Base-by-base conservation (phyloP, 176 grass and related monocot genomes). In the sorghum (Sorghum bicolor) region DNA sequence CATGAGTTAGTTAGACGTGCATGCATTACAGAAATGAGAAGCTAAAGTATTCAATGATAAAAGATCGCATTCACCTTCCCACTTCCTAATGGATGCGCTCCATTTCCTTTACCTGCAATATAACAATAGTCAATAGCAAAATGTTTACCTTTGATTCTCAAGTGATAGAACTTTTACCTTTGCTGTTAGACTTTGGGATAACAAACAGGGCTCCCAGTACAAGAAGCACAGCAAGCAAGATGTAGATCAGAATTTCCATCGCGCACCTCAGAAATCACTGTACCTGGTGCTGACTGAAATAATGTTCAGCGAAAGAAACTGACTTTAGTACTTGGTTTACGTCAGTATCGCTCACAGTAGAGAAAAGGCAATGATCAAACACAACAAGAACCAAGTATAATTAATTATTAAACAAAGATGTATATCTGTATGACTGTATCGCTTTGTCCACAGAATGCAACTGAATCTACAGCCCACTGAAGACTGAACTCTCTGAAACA, bases 201-300 rank as follows among this genome's bases (percentile, higher is more conserved):
- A 93, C 31, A 83, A 88, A 88, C 30, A 95, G n/a, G 20, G 70
- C 76, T 80, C 90, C 92, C 15, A 95, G 32, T 25, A 77, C 78
- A 84, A 98, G 36, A 87, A 95, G 87, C 36, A 76, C 52, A 72
- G 80, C 47, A 55, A 91, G 73, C 14, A 19, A 73, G 43, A 82
- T 26, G 28, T 90, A 53, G 37, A 84, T 52, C 83, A 92, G 41
- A 9, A 90, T 65, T 73, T 91, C 92, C 95, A 93, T 94, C 7
- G 47, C 15, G 40, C 50, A 36, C 57, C 86, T 63, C 26, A 62
- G 25, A 39, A 52, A 58, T 76, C 72, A 77, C 36, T 70, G 48
- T 34, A 55, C 8, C 48, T 39, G 30, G 70, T 77, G 31, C 33
- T 44, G 53, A 50, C 50, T 10, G 16, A 71, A 66, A 7, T 52